phyloP scores from a whole-genome alignment of 129 eudicot genomes.

The Ambrosia trifida region DNA sequence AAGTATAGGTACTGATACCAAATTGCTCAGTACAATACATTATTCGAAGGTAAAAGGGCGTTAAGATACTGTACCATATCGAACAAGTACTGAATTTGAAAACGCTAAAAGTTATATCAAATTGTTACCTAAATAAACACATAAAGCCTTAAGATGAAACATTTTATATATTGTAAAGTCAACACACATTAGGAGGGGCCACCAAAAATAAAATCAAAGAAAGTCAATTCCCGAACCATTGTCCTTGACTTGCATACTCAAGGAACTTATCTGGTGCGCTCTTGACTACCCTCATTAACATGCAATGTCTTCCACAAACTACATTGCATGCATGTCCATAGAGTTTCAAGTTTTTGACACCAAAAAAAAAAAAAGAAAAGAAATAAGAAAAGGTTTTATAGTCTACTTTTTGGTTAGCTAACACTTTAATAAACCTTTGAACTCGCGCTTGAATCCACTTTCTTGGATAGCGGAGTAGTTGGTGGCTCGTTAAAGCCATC shows the following conservation, averaged over 20 bases:
- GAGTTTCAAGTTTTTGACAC: slow-evolving; percentile 11
- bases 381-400: not conserved
- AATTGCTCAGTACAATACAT: no score
- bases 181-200: slow-evolving; percentile 22
- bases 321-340: slow-evolving; percentile 12
- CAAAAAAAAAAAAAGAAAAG: no score
- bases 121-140: no score
- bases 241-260: not conserved
- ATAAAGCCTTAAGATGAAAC: not conserved
- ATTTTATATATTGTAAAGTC: slow-evolving; percentile 20
- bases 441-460: slow-evolving; percentile 29
- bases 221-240: slow-evolving; percentile 95
- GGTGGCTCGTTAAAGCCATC: slow-evolving; percentile 36
- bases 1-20: no score
- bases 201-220: slow-evolving; percentile 37
- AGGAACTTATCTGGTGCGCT: slow-evolving; percentile 85
- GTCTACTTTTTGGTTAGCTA: slow-evolving; percentile 3
- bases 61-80: no score
- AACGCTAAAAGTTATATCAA: no score
- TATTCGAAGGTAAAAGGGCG: no score
- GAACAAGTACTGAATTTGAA: no score
- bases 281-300: slow-evolving; percentile 74
- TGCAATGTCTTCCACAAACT: slow-evolving; percentile 37
- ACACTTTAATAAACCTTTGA: slow-evolving; percentile 32
- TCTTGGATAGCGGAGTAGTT: slow-evolving; percentile 5